Percentiles rank a stretch among this genome's conserved stretches.
These are phyloP conservation scores for Monilinia aucupariae DNA, from an alignment of 2,329 filamentous ascomycete species.

Conservation along the genomic window DNA sequence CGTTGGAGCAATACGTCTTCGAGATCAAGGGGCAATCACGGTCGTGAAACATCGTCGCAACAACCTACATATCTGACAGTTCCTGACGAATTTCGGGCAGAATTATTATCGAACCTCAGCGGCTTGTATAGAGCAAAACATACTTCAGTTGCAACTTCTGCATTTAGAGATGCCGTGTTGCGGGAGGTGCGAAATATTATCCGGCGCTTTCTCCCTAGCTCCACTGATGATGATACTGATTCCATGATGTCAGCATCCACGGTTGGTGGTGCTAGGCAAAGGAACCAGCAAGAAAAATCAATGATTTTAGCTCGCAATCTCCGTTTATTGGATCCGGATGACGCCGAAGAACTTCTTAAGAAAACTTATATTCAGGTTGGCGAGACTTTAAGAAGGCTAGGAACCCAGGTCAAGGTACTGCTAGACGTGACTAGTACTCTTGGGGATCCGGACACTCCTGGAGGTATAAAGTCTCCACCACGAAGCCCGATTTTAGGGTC, in stretches of 20 bases:
- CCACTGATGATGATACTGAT: slow-evolving; percentile 88
- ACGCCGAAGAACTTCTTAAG: slow-evolving; percentile 76
- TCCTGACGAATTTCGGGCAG: slow-evolving; percentile 62
- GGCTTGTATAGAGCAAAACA: slow-evolving; percentile 79
- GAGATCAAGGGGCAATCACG: slow-evolving; percentile 58
- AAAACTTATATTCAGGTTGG: slow-evolving; percentile 83
- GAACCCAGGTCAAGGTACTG: slow-evolving; percentile 89
- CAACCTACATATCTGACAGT: slow-evolving; percentile 70
- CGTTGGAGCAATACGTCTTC: slow-evolving; percentile 78
- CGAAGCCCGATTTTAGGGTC: slow-evolving; percentile 32
- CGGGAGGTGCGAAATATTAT: slow-evolving; percentile 85
- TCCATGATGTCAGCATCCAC: slow-evolving; percentile 85
- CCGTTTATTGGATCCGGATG: slow-evolving; percentile 72
- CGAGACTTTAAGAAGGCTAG: slow-evolving; percentile 77
- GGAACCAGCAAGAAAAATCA: slow-evolving; percentile 83
- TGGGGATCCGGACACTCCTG: slow-evolving; percentile 24
- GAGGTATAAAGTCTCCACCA: slow-evolving; percentile 31
- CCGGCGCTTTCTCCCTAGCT: slow-evolving; percentile 78
- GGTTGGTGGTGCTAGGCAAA: slow-evolving; percentile 57
- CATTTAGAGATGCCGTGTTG: slow-evolving; percentile 77
- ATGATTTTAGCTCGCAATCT: slow-evolving; percentile 82
- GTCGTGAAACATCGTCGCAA: slow-evolving; percentile 60
- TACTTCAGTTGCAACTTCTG: slow-evolving; percentile 72
- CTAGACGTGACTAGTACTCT: slow-evolving; percentile 80
- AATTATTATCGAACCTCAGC: slow-evolving; percentile 64